Base-by-base conservation (phyloP, 2,329 filamentous ascomycete species). In the Fusarium napiforme region DNA sequence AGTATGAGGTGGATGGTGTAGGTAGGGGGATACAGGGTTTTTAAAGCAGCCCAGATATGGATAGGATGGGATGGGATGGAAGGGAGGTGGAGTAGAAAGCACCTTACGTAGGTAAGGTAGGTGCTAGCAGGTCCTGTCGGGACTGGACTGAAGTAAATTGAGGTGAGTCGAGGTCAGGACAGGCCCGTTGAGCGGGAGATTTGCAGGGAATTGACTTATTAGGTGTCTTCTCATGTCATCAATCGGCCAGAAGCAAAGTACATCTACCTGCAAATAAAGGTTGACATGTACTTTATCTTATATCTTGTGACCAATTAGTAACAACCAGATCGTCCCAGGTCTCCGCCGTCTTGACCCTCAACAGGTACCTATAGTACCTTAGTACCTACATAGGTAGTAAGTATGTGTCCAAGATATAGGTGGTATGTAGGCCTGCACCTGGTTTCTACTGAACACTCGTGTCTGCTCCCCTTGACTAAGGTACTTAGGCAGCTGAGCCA, bases 81-180 rank as follows among this genome's bases (percentile, higher is more conserved):
- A 74, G 71, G 59, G 67, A 73, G 72, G 73, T 75, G 74, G 74
- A 77, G 73, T 46, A 69, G 34, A 69, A n/a, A 52, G 52, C 52
- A 69, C 67, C 67, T 69, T 69, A 69, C 58, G 65, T 72, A 60
- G 58, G 65, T 69, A 63, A 67, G 64, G 65, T 61, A 69, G 64
- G 67, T 69, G 58, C 58, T 60, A 60, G 46, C 56, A 67, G 66
- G 57, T 74, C 23, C 16, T 55, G 23, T 16, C 14, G n/a, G 50
- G 61, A 30, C 47, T 50, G 30, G 36, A 32, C 57, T 53, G 46
- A 19, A 43, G 37, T 37, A 30, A 45, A 45, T 28, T 64, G 42
- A 50, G 36, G 18, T 62, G 60, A 62, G 47, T 39, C 46, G 66
- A 75, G 60, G 71, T 59, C 62, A 77, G 69, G 67, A 75, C 67